A percentile compares a stretch with the other conserved stretches of the same genome.
phyloP scores from a whole-genome alignment of 2,329 filamentous ascomycete genomes.

The Aspergillus tubingensis region DNA sequence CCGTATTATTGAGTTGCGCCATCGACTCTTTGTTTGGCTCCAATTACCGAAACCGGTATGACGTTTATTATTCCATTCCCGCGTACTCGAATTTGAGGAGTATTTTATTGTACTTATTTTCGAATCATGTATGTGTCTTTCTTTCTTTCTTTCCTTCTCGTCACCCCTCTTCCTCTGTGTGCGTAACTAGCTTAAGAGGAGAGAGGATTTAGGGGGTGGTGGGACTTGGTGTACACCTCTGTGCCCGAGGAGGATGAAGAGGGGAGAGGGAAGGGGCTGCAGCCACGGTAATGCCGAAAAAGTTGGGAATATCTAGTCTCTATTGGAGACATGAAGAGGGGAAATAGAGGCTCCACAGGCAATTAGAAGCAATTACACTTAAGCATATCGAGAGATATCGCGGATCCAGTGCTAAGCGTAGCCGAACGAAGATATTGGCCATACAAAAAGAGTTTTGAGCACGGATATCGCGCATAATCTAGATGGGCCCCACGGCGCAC shows the following conservation, averaged over 20 bases:
- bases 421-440: background rate
- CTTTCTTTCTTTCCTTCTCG: no score
- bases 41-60: background rate
- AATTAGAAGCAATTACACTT: background rate
- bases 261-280: no score
- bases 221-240: no score
- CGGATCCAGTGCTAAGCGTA: background rate
- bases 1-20: background rate
- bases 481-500: background rate
- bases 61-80: background rate
- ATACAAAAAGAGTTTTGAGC: background rate
- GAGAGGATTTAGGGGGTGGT: no score
- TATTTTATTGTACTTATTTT: no score
- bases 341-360: background rate
- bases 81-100: background rate
- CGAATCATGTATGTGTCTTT: no score
- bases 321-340: background rate
- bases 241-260: no score
- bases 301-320: background rate
- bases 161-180: no score
- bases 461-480: conserved; percentile 3
- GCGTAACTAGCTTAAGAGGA: no score
- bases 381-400: background rate
- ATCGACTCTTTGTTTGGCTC: background rate
- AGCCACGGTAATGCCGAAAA: no score